phyloP scores from a whole-genome alignment of 2,329 filamentous ascomycete species.

The Pezicula carpinea region DNA sequence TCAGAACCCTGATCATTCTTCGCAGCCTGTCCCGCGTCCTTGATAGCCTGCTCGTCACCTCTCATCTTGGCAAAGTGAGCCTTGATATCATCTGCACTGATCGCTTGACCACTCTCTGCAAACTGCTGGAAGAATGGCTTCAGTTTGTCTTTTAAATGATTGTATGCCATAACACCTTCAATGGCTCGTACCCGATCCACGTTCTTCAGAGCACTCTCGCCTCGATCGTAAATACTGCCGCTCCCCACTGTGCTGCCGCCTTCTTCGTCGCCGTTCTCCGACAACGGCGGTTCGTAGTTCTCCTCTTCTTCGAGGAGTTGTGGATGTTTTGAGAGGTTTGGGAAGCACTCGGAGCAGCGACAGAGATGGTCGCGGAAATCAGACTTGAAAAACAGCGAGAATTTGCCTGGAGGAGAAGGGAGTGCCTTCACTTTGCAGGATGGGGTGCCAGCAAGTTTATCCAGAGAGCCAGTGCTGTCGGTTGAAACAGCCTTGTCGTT shows the following conservation, averaged over 20 bases:
- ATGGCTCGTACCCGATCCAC: conserved; percentile 92
- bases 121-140: conserved; percentile 92
- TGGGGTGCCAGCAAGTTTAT: neutral
- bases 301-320: conserved; percentile 94
- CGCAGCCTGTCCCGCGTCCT: conserved; percentile 24
- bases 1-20: conserved; percentile 24
- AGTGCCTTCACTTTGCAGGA: conserved; percentile 59
- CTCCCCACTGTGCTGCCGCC: conserved; percentile 62
- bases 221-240: conserved; percentile 81
- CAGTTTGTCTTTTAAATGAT: conserved; percentile 92
- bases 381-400: conserved; percentile 79
- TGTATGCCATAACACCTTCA: conserved; percentile 97
- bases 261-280: conserved; percentile 52
- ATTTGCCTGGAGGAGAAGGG: conserved; percentile 50
- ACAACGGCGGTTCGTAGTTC: conserved; percentile 86
- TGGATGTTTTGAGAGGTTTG: conserved; percentile 61
- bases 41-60: conserved; percentile 65
- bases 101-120: conserved; percentile 81
- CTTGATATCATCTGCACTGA: conserved; percentile 94
- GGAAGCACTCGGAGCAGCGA: conserved; percentile 77
- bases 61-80: conserved; percentile 90
- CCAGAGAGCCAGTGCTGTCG: conserved; percentile 2
- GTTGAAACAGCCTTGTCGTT: conserved; percentile 2
- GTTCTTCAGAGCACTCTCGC: conserved; percentile 86
- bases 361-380: conserved; percentile 80